A percentile compares a stretch with the other conserved stretches of the same genome.
Conservation (phyloP, 2,329 filamentous ascomycete genomes). For the Madurella fahalii region DNA sequence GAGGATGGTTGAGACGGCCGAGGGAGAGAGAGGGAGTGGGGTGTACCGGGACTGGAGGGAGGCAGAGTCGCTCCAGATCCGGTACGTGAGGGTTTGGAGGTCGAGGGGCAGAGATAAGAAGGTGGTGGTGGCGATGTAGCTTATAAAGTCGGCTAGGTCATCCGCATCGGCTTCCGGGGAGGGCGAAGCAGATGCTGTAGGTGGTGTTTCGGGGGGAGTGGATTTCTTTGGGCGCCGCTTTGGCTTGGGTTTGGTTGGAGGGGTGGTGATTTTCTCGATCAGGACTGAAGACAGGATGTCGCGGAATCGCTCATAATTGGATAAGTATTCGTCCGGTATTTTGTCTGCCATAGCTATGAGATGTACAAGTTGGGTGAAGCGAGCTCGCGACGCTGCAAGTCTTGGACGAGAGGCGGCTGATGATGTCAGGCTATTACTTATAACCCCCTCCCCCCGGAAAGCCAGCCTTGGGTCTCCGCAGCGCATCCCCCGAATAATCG, state of each 20-base stretch:
- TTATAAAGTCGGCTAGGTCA: conserved; percentile 61
- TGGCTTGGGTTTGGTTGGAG: conserved; percentile 41
- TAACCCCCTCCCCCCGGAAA: too few species aligned
- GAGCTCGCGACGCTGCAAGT: not conserved
- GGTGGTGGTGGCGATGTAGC: conserved; percentile 69
- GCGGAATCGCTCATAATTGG: conserved; percentile 65
- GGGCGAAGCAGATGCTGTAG: not conserved
- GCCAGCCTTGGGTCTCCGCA: too few species aligned
- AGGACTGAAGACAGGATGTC: conserved; percentile 70
- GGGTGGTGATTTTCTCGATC: conserved; percentile 53
- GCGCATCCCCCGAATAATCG: too few species aligned
- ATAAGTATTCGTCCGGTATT: conserved; percentile 21
- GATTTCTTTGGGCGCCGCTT: conserved; percentile 33
- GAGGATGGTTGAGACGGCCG: conserved; percentile 48
- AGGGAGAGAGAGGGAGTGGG: conserved; percentile 50
- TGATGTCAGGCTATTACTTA: too few species aligned
- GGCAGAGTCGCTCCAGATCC: conserved; percentile 46
- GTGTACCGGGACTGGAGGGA: conserved; percentile 50
- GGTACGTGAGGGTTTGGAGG: conserved; percentile 59
- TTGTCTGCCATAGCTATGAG: conserved; percentile 6
- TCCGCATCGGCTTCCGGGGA: conserved; percentile 6
- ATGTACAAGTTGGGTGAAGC: not conserved
- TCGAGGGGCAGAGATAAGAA: conserved; percentile 61
- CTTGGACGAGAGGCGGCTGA: too few species aligned
- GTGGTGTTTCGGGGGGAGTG: not conserved